Evolutionary conservation across 768 basidiomycete species (phyloP), one percentile per base, ranked within the genome.

Genomic region (Trametes cubensis): DNA sequence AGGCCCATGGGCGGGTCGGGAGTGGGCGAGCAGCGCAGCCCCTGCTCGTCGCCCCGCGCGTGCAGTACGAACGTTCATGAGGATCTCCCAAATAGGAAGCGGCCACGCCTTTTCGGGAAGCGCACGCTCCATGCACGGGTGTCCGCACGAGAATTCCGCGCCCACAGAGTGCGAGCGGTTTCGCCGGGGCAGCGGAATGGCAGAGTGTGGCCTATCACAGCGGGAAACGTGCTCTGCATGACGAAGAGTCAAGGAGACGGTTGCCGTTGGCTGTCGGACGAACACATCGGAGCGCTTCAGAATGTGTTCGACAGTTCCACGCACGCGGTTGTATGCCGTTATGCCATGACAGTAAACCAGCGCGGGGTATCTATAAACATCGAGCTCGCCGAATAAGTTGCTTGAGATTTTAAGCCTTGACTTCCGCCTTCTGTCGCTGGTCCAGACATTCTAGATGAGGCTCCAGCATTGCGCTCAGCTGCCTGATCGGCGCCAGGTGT

Each of bases 1-100:
- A n/a, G n/a, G n/a, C n/a, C n/a, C n/a, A 15, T 18, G 25, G 40
- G 44, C 57, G 14, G 25, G 21, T 28, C 28, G 28, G 4, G 40
- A 14, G 10, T 23, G 50, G 46, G 34, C 28, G 61, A 56, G 8
- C 23, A 40, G 46, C 62, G 50, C 10, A n/a, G 54, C 34, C 34
- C 34, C 23, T 47, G 45, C 42, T 49, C 56, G 56, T 48, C 46
- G 53, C 6, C 38, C 18, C 48, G 57, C 28, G 46, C 38, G 47
- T 30, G 42, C 55, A 23, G 44, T 28, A 67, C 66, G 63, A 67
- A 67, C 66, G 66, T 67, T 64, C 60, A 63, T 60, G 62, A 30
- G 44, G 58, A 61, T 59, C 54, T 41, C 62, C 62, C 13, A 6
- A 51, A 58, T 39, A 18, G 66, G 66, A 6, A 66, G 39, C 21